Evolutionary conservation across 73 alveolate genomes (phyloP), one percentile per base, ranked within the genome.

Genomic region (Effrenium voratum): DNA sequence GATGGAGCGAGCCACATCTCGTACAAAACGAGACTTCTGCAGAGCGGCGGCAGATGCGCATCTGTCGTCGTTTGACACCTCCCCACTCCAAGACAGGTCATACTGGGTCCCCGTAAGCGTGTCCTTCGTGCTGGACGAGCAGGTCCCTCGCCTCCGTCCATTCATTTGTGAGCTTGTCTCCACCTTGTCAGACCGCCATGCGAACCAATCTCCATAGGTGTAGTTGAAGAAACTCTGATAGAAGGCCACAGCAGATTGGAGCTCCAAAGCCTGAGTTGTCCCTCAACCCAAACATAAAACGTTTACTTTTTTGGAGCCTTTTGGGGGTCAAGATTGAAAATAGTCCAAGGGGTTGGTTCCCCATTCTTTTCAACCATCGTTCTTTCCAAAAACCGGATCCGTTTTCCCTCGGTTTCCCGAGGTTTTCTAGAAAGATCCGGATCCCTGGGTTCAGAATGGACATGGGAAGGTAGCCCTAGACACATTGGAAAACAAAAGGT

Each of bases 141-240:
- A 73, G 40, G 5, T 8, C 32, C 55, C 50, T 32, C 84, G 84
- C 50, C 84, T 73, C 52, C 84, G 13, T 73, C 84, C 84, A 36
- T 73, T 10, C 55, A 38, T 15, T 73, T 34, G 47, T 5, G 84
- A 36, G n/a, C 55, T 73, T 1, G 84, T 43, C 26, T 77, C 63
- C 13, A 77, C 63, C 43, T 77, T 77, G 88, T 63, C 41, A 2
- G 88, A 41, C 63, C 88, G 38, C 66, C 88, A 77, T 19, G 34
- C 44, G 60, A 43, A 77, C 88, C 88, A 77, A 34, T 77, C 88
- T 8, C 63, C 63, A 77, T 77, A 77, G 66, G 88, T 44, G 63
- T 77, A 77, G 88, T 77, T 77, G 60, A 77, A 77, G 41, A 8
- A 77, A 40, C 63, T 44, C 38, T 77, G 88, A 77, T 77, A 77